These are phyloP conservation scores for Apophysomyces sp. DNA, from an alignment of 371 early-diverging fungal genomes.

Conservation along the genomic window DNA sequence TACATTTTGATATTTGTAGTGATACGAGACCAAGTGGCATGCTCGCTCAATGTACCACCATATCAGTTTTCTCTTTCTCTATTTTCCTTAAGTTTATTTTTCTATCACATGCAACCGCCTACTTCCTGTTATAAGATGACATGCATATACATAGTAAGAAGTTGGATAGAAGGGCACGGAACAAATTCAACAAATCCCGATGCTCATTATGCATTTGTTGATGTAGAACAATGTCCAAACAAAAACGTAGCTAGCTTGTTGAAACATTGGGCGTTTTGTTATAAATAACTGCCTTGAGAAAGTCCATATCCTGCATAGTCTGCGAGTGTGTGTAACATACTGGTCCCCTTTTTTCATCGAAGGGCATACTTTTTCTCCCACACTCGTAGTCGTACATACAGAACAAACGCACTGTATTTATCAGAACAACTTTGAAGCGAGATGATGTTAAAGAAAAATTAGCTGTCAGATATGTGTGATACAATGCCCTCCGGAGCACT, in stretches of 20 bases:
- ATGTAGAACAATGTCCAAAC: not conserved
- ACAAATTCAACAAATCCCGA: not conserved
- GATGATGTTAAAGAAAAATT: not conserved
- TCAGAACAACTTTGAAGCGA: not conserved
- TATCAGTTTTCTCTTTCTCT: not conserved
- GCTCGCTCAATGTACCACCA: not conserved
- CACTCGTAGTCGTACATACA: not conserved
- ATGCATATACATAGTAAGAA: not conserved
- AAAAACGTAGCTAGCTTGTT: not conserved
- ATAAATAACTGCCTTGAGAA: not conserved
- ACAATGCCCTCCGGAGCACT: not conserved
- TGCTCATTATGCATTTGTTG: not conserved
- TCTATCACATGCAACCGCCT: not conserved
- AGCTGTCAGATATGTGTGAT: not conserved
- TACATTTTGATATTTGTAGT: not conserved
- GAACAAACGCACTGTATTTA: not conserved
- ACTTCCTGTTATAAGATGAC: not conserved
- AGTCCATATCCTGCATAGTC: not conserved
- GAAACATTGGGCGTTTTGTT: not conserved
- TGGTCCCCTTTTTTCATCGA: not conserved
- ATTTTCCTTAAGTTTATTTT: not conserved
- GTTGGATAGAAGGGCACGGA: not conserved
- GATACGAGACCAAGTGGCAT: not conserved
- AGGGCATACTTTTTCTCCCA: not conserved
- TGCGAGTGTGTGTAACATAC: not conserved